Evolutionary conservation across 306 rosid genomes (phyloP).

Genomic region (Nissolia schottii): DNA sequence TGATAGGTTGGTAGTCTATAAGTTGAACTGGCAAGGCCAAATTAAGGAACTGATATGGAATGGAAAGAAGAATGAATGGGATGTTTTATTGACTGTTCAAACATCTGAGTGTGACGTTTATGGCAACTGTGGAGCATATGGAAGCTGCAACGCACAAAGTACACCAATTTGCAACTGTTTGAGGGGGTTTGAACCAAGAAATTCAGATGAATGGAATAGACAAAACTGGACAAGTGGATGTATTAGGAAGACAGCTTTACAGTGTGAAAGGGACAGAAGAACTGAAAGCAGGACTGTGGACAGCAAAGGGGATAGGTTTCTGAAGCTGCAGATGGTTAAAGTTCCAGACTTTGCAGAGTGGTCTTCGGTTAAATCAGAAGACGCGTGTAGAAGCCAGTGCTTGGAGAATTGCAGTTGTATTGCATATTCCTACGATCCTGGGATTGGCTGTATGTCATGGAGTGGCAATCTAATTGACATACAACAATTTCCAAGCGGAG

Average conservation of each 20-base stretch:
- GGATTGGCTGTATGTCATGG: not conserved
- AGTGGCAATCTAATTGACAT: not conserved
- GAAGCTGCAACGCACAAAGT: not conserved
- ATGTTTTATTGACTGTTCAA: not conserved
- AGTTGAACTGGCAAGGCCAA: slow-evolving; percentile 19
- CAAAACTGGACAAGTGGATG: slow-evolving; percentile 14
- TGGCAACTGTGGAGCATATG: slow-evolving; percentile 26
- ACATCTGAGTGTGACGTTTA: slow-evolving; percentile 18
- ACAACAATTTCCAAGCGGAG: not conserved
- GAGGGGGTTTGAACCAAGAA: slow-evolving; percentile 31
- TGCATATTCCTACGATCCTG: not conserved
- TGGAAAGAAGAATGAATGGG: not conserved
- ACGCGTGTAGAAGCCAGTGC: not conserved
- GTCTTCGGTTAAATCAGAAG: not conserved
- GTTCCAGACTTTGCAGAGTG: not conserved
- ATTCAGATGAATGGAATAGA: not conserved
- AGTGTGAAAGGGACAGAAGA: not conserved
- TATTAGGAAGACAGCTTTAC: not conserved
- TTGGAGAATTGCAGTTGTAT: slow-evolving; percentile 4
- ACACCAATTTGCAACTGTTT: slow-evolving; percentile 30
- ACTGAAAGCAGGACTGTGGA: not conserved
- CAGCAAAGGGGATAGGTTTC: not conserved
- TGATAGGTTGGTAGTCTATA: too few species aligned
- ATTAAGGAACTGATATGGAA: not conserved
- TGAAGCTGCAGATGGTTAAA: not conserved